These are phyloP conservation scores for Raddia guianensis DNA, from an alignment of 176 grass and related monocot species.

Conservation along the genomic window DNA sequence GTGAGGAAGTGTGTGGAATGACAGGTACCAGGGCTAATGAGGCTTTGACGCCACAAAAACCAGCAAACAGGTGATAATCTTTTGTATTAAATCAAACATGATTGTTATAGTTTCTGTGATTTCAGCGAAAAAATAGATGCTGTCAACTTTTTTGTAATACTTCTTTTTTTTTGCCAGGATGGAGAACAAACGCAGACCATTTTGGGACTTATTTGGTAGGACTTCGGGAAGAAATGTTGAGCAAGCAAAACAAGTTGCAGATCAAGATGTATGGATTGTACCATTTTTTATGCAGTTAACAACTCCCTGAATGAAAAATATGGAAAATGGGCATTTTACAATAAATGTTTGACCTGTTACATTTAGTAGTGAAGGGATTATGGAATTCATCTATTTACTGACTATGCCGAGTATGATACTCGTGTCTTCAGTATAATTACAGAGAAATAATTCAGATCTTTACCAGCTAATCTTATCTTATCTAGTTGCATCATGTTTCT, in stretches of 20 bases:
- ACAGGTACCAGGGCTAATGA: conserved; percentile 35
- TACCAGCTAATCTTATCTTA: conserved; percentile 13
- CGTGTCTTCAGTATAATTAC: background rate
- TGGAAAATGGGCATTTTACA: background rate
- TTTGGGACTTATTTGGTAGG: conserved; percentile 65
- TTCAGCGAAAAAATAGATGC: conserved; percentile 26
- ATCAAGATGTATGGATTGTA: conserved; percentile 68
- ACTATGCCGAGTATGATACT: background rate
- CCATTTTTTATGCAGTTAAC: conserved; percentile 12
- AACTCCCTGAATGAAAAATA: background rate
- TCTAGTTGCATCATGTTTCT: conserved; percentile 14
- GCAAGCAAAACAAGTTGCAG: conserved; percentile 31
- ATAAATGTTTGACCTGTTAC: background rate
- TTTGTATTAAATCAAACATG: conserved; percentile 21
- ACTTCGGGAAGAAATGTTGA: conserved; percentile 48
- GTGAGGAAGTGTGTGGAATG: conserved; percentile 47
- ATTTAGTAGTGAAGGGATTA: conserved; percentile 1
- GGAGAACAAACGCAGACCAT: conserved; percentile 61
- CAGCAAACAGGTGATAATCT: conserved; percentile 54
- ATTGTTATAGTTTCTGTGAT: conserved; percentile 36
- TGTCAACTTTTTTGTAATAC: conserved; percentile 1
- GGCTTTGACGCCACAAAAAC: conserved; percentile 39
- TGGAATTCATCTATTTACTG: background rate
- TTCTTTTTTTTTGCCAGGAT: conserved; percentile 38
- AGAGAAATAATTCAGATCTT: conserved; percentile 24